Conservation (phyloP, 768 basidiomycete species). For the Hygrocybe punicea region DNA sequence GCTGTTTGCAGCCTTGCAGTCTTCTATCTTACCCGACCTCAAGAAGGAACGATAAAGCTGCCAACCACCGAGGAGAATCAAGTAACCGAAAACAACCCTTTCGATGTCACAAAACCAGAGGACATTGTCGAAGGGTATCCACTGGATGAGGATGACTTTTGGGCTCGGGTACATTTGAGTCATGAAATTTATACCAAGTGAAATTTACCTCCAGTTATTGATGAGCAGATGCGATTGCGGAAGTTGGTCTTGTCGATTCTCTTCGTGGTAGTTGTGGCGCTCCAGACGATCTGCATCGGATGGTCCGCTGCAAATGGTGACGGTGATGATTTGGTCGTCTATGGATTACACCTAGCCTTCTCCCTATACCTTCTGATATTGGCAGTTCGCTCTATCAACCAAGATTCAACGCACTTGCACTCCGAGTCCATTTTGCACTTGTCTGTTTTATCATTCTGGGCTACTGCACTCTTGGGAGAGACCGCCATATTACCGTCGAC, state of each 20-base stretch:
- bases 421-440: conserved; percentile 60
- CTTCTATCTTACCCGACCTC: conserved; percentile 40
- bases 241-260: conserved; percentile 52
- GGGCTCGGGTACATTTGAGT: conserved; percentile 46
- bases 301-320: conserved; percentile 44
- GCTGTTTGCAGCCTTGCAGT: conserved; percentile 45
- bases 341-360: conserved; percentile 48
- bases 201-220: background rate
- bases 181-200: background rate
- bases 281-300: conserved; percentile 55
- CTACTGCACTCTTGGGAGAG: conserved; percentile 42
- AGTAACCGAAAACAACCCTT: conserved; percentile 47
- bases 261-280: conserved; percentile 44
- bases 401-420: conserved; percentile 40
- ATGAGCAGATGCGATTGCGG: conserved; percentile 51
- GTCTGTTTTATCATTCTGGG: conserved; percentile 49
- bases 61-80: conserved; percentile 31
- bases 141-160: conserved; percentile 57
- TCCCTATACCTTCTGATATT: conserved; percentile 59
- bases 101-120: conserved; percentile 68
- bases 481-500: conserved; percentile 57
- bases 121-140: conserved; percentile 68
- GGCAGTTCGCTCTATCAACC: conserved; percentile 49
- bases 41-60: conserved; percentile 52
- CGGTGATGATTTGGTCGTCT: conserved; percentile 32